phyloP scores from a whole-genome alignment of 2,329 filamentous ascomycete species.

The Exserohilum rostratum region DNA sequence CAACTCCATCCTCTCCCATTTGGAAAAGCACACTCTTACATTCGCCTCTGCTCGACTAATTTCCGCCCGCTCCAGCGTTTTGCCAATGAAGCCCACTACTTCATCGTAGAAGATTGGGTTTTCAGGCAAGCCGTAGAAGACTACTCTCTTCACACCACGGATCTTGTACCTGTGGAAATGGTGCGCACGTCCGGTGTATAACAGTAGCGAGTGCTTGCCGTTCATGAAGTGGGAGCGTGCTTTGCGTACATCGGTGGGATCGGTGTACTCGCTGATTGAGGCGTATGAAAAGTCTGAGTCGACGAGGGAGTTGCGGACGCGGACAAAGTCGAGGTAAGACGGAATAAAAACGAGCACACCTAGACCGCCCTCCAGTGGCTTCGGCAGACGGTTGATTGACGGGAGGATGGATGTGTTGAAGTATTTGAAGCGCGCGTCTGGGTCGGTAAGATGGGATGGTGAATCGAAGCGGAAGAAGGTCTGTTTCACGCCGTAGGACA shows the following conservation, averaged over 20 bases:
- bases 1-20: constrained; percentile 86
- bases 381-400: constrained; percentile 70
- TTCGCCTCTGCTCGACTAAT: constrained; percentile 58
- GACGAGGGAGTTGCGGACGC: constrained; percentile 89
- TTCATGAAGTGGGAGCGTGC: constrained; percentile 86
- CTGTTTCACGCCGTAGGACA: constrained; percentile 76
- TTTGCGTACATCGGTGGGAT: constrained; percentile 76
- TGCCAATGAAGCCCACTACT: constrained; percentile 69
- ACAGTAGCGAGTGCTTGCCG: constrained; percentile 79
- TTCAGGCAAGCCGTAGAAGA: constrained; percentile 90
- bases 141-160: constrained; percentile 78
- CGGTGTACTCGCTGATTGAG: constrained; percentile 86
- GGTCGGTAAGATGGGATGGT: constrained; percentile 72
- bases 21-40: constrained; percentile 73
- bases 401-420: constrained; percentile 85
- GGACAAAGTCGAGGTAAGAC: constrained; percentile 92
- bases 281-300: constrained; percentile 77
- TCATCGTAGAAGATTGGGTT: constrained; percentile 84
- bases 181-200: constrained; percentile 96
- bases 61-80: constrained; percentile 62
- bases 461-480: constrained; percentile 89
- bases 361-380: constrained; percentile 57
- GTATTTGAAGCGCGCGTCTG: constrained; percentile 88
- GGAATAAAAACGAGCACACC: constrained; percentile 90
- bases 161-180: constrained; percentile 91